Evolutionary conservation across 495 filamentous ascomycete genomes (phyloP).

Genomic region (Neurospora sp.): DNA sequence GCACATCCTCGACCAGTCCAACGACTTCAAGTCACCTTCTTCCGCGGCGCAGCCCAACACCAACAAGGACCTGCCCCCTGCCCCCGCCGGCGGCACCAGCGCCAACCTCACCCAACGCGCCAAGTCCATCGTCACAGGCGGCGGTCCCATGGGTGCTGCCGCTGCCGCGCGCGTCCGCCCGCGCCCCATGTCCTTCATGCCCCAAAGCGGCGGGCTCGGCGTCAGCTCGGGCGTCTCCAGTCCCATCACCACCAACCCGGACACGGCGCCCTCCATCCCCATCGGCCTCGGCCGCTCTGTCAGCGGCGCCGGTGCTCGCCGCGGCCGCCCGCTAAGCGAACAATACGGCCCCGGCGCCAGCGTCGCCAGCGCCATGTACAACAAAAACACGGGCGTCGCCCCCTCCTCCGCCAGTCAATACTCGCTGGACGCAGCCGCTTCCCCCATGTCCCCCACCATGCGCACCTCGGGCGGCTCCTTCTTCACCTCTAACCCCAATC

Average conservation of each 20-base stretch:
- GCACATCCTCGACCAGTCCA: constrained; percentile 72
- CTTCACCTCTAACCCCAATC: constrained; percentile 35
- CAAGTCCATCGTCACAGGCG: constrained; percentile 53
- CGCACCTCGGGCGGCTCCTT: constrained; percentile 29
- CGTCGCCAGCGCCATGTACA: constrained; percentile 73
- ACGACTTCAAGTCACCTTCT: constrained; percentile 34
- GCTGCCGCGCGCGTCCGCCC: constrained; percentile 43
- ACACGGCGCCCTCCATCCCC: constrained; percentile 77
- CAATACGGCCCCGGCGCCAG: constrained; percentile 51
- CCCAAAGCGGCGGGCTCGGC: constrained; percentile 34
- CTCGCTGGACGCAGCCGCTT: constrained; percentile 29
- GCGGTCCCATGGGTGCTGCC: constrained; percentile 20
- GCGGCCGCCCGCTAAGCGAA: constrained; percentile 56
- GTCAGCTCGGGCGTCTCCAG: constrained; percentile 23
- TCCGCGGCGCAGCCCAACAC: constrained; percentile 30
- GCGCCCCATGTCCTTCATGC: constrained; percentile 49
- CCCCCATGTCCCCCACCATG: constrained; percentile 46
- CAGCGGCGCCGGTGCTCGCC: constrained; percentile 36
- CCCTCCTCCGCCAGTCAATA: constrained; percentile 42
- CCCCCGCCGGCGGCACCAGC: constrained; percentile 50
- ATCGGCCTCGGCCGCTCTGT: constrained; percentile 52
- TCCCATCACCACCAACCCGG: constrained; percentile 48
- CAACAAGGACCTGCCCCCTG: constrained; percentile 80
- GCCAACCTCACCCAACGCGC: constrained; percentile 67
- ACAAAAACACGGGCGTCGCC: constrained; percentile 43